A percentile compares a stretch with the other conserved stretches of the same genome.
Evolutionary conservation across 305 asterid genomes (phyloP).

Genomic region (Fraxinus angustifolia): DNA sequence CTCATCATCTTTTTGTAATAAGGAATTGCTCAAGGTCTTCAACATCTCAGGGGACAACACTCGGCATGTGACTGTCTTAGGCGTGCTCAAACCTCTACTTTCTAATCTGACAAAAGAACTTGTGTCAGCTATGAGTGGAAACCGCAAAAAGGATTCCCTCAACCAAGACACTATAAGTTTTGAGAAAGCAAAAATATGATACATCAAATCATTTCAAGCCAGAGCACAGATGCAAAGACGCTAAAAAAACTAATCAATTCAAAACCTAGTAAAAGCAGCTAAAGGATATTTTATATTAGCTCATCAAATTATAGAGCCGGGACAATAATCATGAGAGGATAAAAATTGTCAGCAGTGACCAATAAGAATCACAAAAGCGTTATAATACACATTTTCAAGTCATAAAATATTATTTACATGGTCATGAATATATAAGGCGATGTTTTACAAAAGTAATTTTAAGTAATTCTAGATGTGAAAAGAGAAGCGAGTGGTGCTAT

Average conservation of each 20-base stretch:
- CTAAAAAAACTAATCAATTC: neutral
- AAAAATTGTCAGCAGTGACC: neutral
- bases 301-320: neutral
- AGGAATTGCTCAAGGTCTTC: constrained; percentile 50
- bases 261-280: constrained; percentile 17
- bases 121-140: constrained; percentile 19
- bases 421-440: neutral
- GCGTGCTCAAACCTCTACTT: constrained; percentile 38
- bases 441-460: neutral
- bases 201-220: neutral
- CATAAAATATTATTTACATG: neutral
- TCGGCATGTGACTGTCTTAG: constrained; percentile 71
- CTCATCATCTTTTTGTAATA: constrained; percentile 33
- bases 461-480: neutral
- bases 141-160: constrained; percentile 13
- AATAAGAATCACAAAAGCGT: constrained; percentile 8
- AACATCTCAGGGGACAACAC: constrained; percentile 58
- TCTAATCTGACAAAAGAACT: constrained; percentile 41
- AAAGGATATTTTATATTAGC: neutral
- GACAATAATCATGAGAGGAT: neutral
- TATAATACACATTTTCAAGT: neutral
- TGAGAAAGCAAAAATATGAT: neutral
- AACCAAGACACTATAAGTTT: constrained; percentile 2
- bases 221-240: constrained; percentile 3
- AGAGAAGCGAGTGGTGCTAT: neutral